A percentile compares a stretch with the other conserved stretches of the same genome.
phyloP scores from a whole-genome alignment of 768 basidiomycete species.

The Coprinopsis sp. region DNA sequence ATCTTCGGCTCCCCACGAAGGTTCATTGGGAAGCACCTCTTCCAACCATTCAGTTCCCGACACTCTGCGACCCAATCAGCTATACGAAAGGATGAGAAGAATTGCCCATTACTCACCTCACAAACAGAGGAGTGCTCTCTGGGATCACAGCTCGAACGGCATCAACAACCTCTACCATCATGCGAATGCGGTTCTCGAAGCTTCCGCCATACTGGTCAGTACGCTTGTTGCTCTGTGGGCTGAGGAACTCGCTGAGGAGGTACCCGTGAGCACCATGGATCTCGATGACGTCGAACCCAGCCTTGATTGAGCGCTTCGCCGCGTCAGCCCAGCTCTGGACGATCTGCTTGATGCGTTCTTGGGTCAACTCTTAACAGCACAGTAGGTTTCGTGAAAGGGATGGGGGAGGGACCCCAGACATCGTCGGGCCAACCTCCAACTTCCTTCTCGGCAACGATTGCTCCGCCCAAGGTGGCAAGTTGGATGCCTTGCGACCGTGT shows the following conservation, averaged over 20 bases:
- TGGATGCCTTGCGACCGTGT: too few relatives aligned
- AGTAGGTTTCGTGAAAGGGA: too few relatives aligned
- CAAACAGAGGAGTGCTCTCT: constrained; percentile 62
- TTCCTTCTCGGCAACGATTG: too few relatives aligned
- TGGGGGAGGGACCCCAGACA: too few relatives aligned
- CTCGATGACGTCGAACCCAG: constrained; percentile 57
- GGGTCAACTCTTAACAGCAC: too few relatives aligned
- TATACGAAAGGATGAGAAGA: not conserved
- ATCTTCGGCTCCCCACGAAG: constrained; percentile 67
- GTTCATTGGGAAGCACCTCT: constrained; percentile 49
- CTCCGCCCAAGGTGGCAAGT: too few relatives aligned
- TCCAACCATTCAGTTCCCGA: constrained; percentile 76
- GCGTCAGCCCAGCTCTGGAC: too few relatives aligned
- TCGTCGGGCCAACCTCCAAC: too few relatives aligned
- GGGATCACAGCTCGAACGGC: constrained; percentile 42
- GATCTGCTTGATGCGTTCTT: too few relatives aligned
- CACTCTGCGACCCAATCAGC: constrained; percentile 32
- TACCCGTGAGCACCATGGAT: constrained; percentile 65
- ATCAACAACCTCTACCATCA: not conserved
- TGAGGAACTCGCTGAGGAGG: constrained; percentile 53
- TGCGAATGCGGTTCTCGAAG: constrained; percentile 59
- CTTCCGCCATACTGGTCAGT: constrained; percentile 66
- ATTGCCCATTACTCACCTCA: constrained; percentile 43
- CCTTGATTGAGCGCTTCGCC: too few relatives aligned
- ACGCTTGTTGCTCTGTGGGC: constrained; percentile 55